Base-by-base conservation (phyloP, 225 moss, liverwort and hornwort genomes). In the Sphagnum tenellum region DNA sequence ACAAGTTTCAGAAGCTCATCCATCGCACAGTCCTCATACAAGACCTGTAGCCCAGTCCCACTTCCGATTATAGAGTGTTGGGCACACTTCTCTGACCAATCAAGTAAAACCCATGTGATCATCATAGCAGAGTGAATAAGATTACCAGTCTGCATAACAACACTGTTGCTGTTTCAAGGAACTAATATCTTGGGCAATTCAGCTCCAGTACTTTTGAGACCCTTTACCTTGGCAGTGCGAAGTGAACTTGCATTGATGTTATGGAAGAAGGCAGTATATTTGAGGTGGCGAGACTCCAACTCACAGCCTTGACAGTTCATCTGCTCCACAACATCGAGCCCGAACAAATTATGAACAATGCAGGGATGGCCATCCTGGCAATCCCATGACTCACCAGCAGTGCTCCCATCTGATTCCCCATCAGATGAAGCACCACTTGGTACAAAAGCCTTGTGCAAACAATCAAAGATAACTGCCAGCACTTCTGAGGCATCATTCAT, bases 401-500 rank as follows among this genome's bases (percentile, higher is more conserved):
- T 57, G 60, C 79, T 79, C 66, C 72, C 72, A 62, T 79, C 72
- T 53, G 75, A 75, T 14, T 72, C 66, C 45, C 79, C 79, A 72
- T 72, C 75, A 44, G 69, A 75, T 49, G 71, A 65, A 47, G 66
- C 57, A 29, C 0, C 29, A 61, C 69, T 64, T 45, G 75, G 79
- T 14, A 79, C 72, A 67, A 79, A 75, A 12, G 72, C 79, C 66
- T 79, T 75, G 53, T 79, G 79, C 46, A 79, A 61, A 67, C 79
- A 72, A 7, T 79, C 79, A 56, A 79, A 75, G 62, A 79, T 72
- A 47, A 79, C 79, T 60, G 75, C 75, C 69, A 79, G 66, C 55
- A 79, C 79, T 70, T 79, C 79, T 50, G 79, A 79, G 5, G 79
- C 79, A 64, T 79, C 79, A 61, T 79, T 79, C 75, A 79, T 79